A percentile compares a stretch with the other conserved stretches of the same genome.
These are phyloP conservation scores for Trypanosoma congolense DNA, from an alignment of 208 protist species.

Conservation along the genomic window DNA sequence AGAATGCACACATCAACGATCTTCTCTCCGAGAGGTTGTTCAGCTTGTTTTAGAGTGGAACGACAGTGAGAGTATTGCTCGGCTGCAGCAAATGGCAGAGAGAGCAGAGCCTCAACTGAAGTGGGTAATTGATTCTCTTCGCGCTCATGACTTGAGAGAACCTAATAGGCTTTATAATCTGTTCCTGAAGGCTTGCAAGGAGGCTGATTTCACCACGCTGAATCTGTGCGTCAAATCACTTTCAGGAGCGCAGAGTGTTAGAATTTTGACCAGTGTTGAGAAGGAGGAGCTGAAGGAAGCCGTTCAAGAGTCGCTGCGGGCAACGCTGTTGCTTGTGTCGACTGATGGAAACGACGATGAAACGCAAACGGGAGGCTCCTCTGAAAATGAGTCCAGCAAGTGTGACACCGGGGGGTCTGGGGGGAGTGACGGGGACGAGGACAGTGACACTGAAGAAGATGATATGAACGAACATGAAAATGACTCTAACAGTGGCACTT, in stretches of 20 bases:
- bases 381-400: not conserved
- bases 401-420: conserved; percentile 2
- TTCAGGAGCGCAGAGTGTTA: conserved; percentile 2
- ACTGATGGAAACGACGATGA: conserved; percentile 16
- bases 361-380: not conserved
- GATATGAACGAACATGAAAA: conserved; percentile 7
- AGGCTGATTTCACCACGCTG: conserved; percentile 40
- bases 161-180: conserved; percentile 27
- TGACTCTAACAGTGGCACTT: conserved; percentile 11
- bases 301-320: conserved; percentile 27
- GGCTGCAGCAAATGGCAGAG: conserved; percentile 3
- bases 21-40: conserved; percentile 5
- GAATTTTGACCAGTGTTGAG: conserved; percentile 24
- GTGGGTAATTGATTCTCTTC: conserved; percentile 32
- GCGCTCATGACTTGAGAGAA: conserved; percentile 50
- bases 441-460: conserved; percentile 18
- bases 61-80: conserved; percentile 1
- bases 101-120: conserved; percentile 7
- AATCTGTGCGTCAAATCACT: conserved; percentile 30
- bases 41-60: conserved; percentile 15
- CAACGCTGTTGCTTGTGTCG: conserved; percentile 24
- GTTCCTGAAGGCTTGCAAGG: conserved; percentile 33
- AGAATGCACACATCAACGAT: not conserved
- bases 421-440: conserved; percentile 3
- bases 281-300: conserved; percentile 28